Percentiles rank a stretch among this genome's conserved stretches.
Evolutionary conservation across 768 basidiomycete genomes (phyloP).

Genomic region (Suillus luteus): DNA sequence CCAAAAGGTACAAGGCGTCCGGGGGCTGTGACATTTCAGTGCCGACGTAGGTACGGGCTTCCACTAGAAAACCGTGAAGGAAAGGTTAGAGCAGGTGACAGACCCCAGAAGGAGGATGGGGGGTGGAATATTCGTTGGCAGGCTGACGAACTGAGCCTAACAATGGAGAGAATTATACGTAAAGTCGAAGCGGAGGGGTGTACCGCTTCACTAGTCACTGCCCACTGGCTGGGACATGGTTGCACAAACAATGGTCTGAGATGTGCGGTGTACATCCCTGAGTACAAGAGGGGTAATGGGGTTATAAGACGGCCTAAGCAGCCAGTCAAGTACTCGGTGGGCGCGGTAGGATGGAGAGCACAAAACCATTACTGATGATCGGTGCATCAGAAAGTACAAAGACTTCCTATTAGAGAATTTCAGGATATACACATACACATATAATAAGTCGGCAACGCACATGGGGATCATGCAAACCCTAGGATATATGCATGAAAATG

Average conservation of each 20-base stretch:
- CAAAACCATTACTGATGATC: not conserved
- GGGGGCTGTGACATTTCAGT: conserved; percentile 28
- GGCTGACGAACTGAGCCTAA: conserved; percentile 1
- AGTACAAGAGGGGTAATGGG: not conserved
- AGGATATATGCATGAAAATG: conserved; percentile 6
- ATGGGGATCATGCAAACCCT: not conserved
- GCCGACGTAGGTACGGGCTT: conserved; percentile 9
- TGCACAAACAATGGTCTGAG: not conserved
- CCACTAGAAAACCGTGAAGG: not conserved
- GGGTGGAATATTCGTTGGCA: not conserved
- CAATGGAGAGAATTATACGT: not conserved
- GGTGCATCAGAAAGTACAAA: not conserved
- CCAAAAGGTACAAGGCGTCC: conserved; percentile 9
- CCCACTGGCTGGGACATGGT: not conserved
- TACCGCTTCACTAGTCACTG: conserved; percentile 5
- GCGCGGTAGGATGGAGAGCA: not conserved
- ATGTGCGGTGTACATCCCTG: not conserved
- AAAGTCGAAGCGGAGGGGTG: conserved; percentile 15
- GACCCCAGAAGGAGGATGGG: not conserved
- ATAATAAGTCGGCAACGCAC: not conserved
- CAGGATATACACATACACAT: not conserved
- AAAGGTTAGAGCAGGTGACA: not conserved
- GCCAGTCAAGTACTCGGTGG: not conserved
- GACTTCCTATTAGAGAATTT: conserved; percentile 6
- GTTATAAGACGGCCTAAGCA: not conserved